Evolutionary conservation across 2,329 filamentous ascomycete species (phyloP), one percentile per base, ranked within the genome.

Genomic region (Scleromitrula shiraiana): DNA sequence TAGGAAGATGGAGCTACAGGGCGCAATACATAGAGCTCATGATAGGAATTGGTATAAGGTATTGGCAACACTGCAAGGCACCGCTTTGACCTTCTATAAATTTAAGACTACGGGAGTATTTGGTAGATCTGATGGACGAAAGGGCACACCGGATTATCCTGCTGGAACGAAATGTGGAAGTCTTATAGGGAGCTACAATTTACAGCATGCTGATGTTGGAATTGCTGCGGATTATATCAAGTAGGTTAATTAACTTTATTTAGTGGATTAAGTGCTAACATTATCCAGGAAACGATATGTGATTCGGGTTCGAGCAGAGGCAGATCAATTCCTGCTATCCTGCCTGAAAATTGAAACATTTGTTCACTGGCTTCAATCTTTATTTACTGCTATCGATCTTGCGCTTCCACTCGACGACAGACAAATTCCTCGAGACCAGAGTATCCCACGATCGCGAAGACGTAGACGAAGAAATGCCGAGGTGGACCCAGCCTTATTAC

Each of bases 341-440:
- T 83, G 82, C 54, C 68, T 77, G 44, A 76, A 80, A 42, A 70
- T 86, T 45, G 75, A 79, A 48, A 77, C 73, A 1, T 84, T 88
- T 62, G 72, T 86, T 52, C 73, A 74, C 41, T 85, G 85, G 81
- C 67, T 88, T 2, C 80, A 87, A 59, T 71, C 72, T 2, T 68
- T 87, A 8, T 85, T 82, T 58, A 81, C 82, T n/a, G 83, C 81
- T 39, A 84, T 89, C 51, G 82, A 87, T 59, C 76, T 89, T 17
- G 78, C 83, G 10, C 71, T 77, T 0, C 78, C 83, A 1, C 73
- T 88, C 32, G 85, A 89, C 56, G 84, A 88, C 55, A 77, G 85
- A 39, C 74, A 78, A 36, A 75, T 81, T 44, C 78, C 79, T 2
- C 69, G 73, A 35, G 79, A 82, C 57, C 76, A 79, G 64, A 80